Base-by-base conservation (phyloP, 2,329 filamentous ascomycete genomes). In the Cladosporium sp. region DNA sequence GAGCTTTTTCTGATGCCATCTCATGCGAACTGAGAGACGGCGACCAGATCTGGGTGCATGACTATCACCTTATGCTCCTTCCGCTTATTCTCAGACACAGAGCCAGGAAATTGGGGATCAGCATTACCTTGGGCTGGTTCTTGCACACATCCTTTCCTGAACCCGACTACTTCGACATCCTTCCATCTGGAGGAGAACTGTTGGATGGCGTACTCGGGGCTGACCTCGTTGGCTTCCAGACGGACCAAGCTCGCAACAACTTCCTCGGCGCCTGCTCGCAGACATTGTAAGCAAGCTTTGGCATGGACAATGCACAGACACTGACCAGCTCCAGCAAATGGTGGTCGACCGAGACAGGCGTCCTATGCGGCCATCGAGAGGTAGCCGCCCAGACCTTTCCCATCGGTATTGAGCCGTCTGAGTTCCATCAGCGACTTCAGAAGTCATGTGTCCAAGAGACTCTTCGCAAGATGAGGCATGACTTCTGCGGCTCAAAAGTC, bases 121-220 rank as follows among this genome's bases (percentile, higher is more conserved):
- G 93, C 72, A 90, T 96, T 64, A 95, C 92, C 76, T 92, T 96
- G 61, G 85, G 88, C 45, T 95, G 95, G 74, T 96, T 88, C 73
- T 76, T 96, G 36, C 91, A 96, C 70, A 85, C 88, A 41, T 90
- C 91, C 0, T 96, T 96, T 69, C 91, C 91, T 29, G 95, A 89
- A 70, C 93, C 88, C 74, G 91, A 96, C 69, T 95, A 95, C 64
- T 80, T 95, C 66, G 82, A 89, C 40, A 95, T 89, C 66, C 76
- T 95, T 49, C 86, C 88, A 32, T 82, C 88, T 58, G 82, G 90
- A 58, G 95, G 93, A 68, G 89, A 95, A 66, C 78, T 96, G 11
- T 75, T 96, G 9, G 88, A 91, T 59, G 91, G 91, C 43, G 83
- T 95, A 42, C 76, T 96, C 41, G 89, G 90, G 17, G 82, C 90